Conservation (phyloP, 345 rosid species). For the Citrus medica region DNA sequence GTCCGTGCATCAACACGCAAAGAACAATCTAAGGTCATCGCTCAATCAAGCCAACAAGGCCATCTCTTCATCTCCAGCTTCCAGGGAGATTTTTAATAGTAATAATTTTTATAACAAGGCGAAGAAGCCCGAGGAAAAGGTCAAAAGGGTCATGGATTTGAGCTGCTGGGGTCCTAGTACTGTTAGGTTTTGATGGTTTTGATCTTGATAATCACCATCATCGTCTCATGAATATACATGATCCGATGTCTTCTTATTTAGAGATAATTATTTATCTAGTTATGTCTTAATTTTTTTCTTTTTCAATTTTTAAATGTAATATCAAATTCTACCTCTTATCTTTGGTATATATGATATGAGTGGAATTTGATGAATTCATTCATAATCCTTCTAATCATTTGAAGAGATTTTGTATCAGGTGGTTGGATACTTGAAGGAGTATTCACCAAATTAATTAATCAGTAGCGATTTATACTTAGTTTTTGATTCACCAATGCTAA, state of each 20-base stretch:
- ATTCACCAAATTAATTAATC: background rate
- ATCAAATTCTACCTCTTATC: background rate
- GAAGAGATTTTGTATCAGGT: background rate
- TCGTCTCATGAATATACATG: too few relatives aligned
- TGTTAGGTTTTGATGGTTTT: constrained; percentile 29
- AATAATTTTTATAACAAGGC: background rate
- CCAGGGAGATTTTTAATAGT: background rate
- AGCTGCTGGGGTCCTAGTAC: constrained; percentile 46
- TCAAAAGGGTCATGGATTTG: constrained; percentile 33
- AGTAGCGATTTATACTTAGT: background rate
- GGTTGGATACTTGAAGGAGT: too few relatives aligned
- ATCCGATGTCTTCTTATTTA: too few relatives aligned
- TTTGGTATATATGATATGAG: background rate
- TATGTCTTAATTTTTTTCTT: too few relatives aligned
- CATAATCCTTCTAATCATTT: too few relatives aligned
- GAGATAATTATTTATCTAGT: too few relatives aligned
- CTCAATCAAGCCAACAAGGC: constrained; percentile 15
- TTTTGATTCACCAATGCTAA: too few relatives aligned
- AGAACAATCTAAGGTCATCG: constrained; percentile 24
- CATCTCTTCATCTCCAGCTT: constrained; percentile 11
- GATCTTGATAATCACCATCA: too few relatives aligned
- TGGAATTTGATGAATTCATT: background rate
- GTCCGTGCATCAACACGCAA: constrained; percentile 32
- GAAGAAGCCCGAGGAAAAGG: constrained; percentile 23
- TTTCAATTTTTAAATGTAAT: background rate